Base-by-base conservation (phyloP, 805 yeast species). In the Candida awuae region DNA sequence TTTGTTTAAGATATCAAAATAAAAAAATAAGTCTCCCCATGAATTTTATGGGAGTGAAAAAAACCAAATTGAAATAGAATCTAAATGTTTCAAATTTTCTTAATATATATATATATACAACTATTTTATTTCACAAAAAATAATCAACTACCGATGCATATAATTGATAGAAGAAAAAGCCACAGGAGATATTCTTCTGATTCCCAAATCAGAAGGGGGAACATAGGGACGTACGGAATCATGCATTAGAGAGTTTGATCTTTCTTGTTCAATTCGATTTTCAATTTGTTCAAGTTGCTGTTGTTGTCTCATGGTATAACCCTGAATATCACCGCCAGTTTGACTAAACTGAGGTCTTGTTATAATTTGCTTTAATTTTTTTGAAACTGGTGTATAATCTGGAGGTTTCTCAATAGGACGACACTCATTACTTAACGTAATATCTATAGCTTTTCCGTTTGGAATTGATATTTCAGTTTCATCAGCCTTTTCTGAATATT, bases 381-480 rank as follows among this genome's bases (percentile, higher is more conserved):
- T 49, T 8, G 59, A 56, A 18, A 58, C 46, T 33, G 56, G 63
- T 1, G 63, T 50, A 41, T 65, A 65, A 6, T 55, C 56, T 2
- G 70, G 70, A 3, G 68, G 68, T 5, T 58, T 60, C 29, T 54
- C 62, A 17, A 40, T 45, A 0, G 57, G 57, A 7, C 44, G 39
- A 13, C 29, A 36, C 15, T 55, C 59, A 31, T 54, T 53, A 10
- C 54, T 42, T 4, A 35, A 33, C n/a, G 51, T 38, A 1, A 54
- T 56, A 29, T 54, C 53, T 25, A 56, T 54, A 2, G 59, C 55
- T 35, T 44, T 51, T 20, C 51, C 44, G 19, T 50, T 45, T 0
- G 62, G 59, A 6, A 48, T 48, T 34, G 49, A 49, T 26, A 50
- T 39, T 34, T 55, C 62, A 1, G 54, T 54, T 1, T 53, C 52